Conservation (phyloP, 257 asterid genomes). For the Vinca minor region DNA sequence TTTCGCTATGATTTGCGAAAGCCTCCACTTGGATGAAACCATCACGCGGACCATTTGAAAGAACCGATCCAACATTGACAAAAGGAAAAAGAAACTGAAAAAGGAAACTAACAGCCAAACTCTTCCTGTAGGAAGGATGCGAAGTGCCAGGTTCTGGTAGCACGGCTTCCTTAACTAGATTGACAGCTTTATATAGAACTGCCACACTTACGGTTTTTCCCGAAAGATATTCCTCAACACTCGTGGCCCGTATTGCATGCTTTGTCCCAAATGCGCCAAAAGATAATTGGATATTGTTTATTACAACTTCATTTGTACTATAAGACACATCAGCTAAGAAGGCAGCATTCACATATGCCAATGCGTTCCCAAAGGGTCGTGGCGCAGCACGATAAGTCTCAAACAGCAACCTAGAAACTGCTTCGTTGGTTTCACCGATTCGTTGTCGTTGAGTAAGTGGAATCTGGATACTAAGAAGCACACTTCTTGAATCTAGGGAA, state of each 20-base stretch:
- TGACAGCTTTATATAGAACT: conserved; percentile 36
- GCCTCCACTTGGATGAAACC: conserved; percentile 15
- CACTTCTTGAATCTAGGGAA: conserved; percentile 32
- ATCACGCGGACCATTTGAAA: conserved; percentile 13
- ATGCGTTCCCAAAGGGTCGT: conserved; percentile 56
- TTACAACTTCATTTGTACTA: conserved; percentile 22
- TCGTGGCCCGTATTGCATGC: conserved; percentile 36
- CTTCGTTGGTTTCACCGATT: conserved; percentile 4
- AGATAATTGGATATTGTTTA: conserved; percentile 29
- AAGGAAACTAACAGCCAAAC: conserved; percentile 50
- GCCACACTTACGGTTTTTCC: conserved; percentile 26
- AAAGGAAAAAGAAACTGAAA: conserved; percentile 41
- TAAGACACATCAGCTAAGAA: conserved; percentile 47
- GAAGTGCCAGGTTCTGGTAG: conserved; percentile 46
- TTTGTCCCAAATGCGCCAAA: conserved; percentile 57
- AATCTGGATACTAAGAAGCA: conserved; percentile 48
- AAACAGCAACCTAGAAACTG: conserved; percentile 32
- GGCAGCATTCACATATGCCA: conserved; percentile 57
- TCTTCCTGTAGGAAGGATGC: conserved; percentile 38
- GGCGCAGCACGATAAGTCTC: conserved; percentile 57
- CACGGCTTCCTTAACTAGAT: conserved; percentile 37
- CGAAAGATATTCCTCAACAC: conserved; percentile 39
- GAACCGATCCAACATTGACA: conserved; percentile 8
- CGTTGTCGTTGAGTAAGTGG: conserved; percentile 29
- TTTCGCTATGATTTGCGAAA: conserved; percentile 9